Base-by-base conservation (phyloP, 305 asterid species). In the Petunia hybrid region DNA sequence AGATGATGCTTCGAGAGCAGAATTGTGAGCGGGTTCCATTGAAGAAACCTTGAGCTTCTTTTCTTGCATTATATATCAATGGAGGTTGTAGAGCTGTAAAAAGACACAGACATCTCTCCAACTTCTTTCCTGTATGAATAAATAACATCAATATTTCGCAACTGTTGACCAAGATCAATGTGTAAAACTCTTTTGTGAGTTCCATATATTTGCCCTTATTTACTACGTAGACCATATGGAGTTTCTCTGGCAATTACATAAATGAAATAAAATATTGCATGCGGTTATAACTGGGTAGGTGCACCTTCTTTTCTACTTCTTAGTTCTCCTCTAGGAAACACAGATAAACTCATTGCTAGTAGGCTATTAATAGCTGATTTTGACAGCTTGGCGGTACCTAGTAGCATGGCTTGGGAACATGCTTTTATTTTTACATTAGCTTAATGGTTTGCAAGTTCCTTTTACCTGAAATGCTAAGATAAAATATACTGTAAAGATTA, bases 1-100 rank as follows among this genome's bases (percentile, higher is more conserved):
- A 67, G 92, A 88, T 51, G 90, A 83, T 39, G 89, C 83, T 76
- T 86, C 91, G 7, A 91, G 90, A 84, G 81, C 12, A 16, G 81
- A 78, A 63, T 64, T 78, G 45, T 78, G 64, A 78, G 76, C 77
- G 22, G 10, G 42, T 70, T 70, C 10, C 46, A 46, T 45, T 70
- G 77, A 70, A 45, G 77, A 48, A 45, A 70, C 42, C 56, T 70
- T 5, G 59, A 70, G 42, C 60, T 43, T 13, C 4, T 43, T 14
- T 70, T 22, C n/a, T 70, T 70, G 51, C 35, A 7, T 45, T 41
- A 67, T 65, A 40, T 67, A 41, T 41, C 35, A 14, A 53, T 7
- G 53, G 41, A 67, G 38, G 74, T 4, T 5, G 53, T n/a, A 67
- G 51, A 67, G 74, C 67, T 3, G 67, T 62, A 3, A 22, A 48